Evolutionary conservation across 805 yeast species (phyloP), one percentile per base, ranked within the genome.

Genomic region (Saccharomycodes ludwigii): DNA sequence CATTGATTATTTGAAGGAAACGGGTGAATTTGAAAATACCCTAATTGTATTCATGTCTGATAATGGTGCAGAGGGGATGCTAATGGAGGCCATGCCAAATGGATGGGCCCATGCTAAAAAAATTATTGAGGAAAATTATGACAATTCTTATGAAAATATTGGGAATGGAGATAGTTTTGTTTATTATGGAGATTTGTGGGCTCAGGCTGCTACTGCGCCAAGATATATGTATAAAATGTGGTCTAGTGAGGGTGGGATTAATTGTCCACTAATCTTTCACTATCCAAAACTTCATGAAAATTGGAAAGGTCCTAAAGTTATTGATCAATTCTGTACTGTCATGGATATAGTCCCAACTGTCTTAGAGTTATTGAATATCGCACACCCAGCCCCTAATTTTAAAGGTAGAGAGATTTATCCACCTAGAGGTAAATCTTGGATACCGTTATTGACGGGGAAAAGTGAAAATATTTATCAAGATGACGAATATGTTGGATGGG

Each of bases 31-130:
- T 18, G 76, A 71, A 24, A 66, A 73, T 48, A 72, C 78, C 0
- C 56, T 71, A 40, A 56, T 72, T n/a, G 38, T 70, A 21, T 73
- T 73, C 52, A 66, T 71, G 65, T 69, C 76, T 3, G 78, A 73
- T 47, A 73, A 73, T 46, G 79, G 78, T 16, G 78, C 78, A 4
- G 78, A 73, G 44, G 75, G 78, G 11, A 64, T 69, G 61, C 50
- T 68, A 30, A 54, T 68, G 50, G 76, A 71, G 40, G 76, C 74
- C 3, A 50, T 68, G 41, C 76, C 79, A 2, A 50, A 56, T 23
- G 35, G 34, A 3, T 35, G 38, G 11, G 29, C 20, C 19, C n/a
- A 27, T 5, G 36, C 36, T 20, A 49, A 48, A 30, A 48, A 43
- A 6, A 34, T 41, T 11, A 44, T 66, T 23, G 42, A 44, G 19